A percentile compares a stretch with the other conserved stretches of the same genome.
phyloP scores from a whole-genome alignment of 2,329 filamentous ascomycete genomes.

The Claviceps arundinis region DNA sequence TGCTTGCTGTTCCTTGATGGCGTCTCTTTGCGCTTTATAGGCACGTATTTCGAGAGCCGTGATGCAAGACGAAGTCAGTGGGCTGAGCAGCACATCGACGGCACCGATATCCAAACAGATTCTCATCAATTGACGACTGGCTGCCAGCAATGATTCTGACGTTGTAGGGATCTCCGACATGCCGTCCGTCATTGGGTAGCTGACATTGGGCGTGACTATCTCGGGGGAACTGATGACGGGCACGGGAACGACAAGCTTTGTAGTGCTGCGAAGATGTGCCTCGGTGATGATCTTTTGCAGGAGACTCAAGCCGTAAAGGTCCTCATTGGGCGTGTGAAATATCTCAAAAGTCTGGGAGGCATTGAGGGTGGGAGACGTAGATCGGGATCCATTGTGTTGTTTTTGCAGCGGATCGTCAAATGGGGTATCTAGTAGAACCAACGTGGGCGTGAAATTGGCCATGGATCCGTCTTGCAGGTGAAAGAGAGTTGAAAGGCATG shows the following conservation, averaged over 20 bases:
- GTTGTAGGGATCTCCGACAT: conserved; percentile 22
- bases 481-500: conserved; percentile 40
- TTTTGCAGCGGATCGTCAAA: conserved; percentile 33
- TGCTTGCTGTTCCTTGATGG: conserved; percentile 57
- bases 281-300: conserved; percentile 45
- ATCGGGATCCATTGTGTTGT: conserved; percentile 19
- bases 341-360: conserved; percentile 24
- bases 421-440: conserved; percentile 44
- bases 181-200: conserved; percentile 23
- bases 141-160: conserved; percentile 14
- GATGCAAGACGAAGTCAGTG: conserved; percentile 59
- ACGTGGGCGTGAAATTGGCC: conserved; percentile 39
- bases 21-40: conserved; percentile 69
- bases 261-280: conserved; percentile 40
- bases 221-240: conserved; percentile 34
- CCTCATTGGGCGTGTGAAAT: conserved; percentile 27
- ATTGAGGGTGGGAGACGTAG: conserved; percentile 32
- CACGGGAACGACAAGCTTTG: conserved; percentile 43
- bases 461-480: conserved; percentile 38
- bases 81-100: conserved; percentile 71
- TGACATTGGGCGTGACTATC: conserved; percentile 12
- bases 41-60: conserved; percentile 70
- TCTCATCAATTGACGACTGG: conserved; percentile 37
- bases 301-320: conserved; percentile 41
- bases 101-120: conserved; percentile 77